A percentile compares a stretch with the other conserved stretches of the same genome.
Conservation (phyloP, 768 basidiomycete species). For the Imleria badia region DNA sequence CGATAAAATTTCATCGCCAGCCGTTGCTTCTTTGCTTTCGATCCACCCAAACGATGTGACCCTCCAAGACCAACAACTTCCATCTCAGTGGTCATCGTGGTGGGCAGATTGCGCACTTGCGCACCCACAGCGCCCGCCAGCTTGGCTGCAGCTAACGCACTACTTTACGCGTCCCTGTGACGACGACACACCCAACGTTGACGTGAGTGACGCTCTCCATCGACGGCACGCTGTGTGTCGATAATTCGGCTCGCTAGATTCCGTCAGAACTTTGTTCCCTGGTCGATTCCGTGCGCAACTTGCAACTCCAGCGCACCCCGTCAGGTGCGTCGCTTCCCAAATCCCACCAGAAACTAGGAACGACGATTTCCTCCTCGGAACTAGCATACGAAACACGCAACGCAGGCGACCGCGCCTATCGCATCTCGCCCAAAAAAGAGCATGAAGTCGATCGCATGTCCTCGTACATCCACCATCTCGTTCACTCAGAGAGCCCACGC, state of each 20-base stretch:
- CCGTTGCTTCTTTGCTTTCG: slow-evolving; percentile 36
- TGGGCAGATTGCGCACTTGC: slow-evolving; percentile 37
- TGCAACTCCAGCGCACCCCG: slow-evolving; percentile 28
- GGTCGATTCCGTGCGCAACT: slow-evolving; percentile 22
- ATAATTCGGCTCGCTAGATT: slow-evolving; percentile 15
- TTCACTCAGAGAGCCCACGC: slow-evolving; percentile 24
- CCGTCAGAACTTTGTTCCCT: slow-evolving; percentile 22
- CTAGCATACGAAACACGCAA: slow-evolving; percentile 8
- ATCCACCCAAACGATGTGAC: slow-evolving; percentile 50
- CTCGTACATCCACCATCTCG: slow-evolving; percentile 45
- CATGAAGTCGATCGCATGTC: slow-evolving; percentile 72
- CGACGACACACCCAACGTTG: not conserved
- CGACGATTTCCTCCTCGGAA: not conserved
- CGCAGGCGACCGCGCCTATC: slow-evolving; percentile 26
- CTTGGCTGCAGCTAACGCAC: slow-evolving; percentile 26
- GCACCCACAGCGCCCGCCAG: slow-evolving; percentile 10
- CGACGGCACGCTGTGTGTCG: not conserved
- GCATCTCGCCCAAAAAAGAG: slow-evolving; percentile 75
- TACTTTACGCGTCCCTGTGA: slow-evolving; percentile 19
- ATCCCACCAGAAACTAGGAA: not conserved
- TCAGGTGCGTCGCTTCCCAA: slow-evolving; percentile 9
- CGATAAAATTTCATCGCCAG: slow-evolving; percentile 20
- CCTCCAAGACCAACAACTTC: slow-evolving; percentile 15
- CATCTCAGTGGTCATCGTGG: slow-evolving; percentile 34
- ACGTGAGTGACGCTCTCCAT: slow-evolving; percentile 15